Base-by-base conservation (phyloP, 2,329 filamentous ascomycete genomes). In the Aspergillus caelatus region DNA sequence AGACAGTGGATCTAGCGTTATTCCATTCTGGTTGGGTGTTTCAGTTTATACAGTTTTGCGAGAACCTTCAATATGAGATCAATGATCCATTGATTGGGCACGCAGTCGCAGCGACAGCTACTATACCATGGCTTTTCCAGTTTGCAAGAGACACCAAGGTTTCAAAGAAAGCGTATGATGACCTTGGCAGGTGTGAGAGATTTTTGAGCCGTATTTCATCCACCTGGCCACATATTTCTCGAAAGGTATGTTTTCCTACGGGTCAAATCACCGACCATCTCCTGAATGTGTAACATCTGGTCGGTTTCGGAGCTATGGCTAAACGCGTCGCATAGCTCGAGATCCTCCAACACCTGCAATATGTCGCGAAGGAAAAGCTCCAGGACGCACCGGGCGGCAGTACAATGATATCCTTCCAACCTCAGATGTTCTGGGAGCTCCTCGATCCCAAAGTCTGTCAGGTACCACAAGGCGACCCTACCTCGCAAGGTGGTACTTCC, bases 101-200 rank as follows among this genome's bases (percentile, higher is more conserved):
- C 12, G n/a, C 56, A 4, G 45, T 64, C 11, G 62, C 56, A 1
- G 55, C 58, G 1, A 45, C 60, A 11, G 62, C 62, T 4, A 62
- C 62, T 1, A 57, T 62, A 19, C 57, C 57, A 16, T 64, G 62
- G 62, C 52, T 64, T 4, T 64, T 64, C 28, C 56, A 58, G 6
- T 60, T 64, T 53, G 62, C 62, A 7, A 57, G 41, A 21, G 62
- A 64, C 10, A 6, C 14, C 26, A 50, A 30, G 14, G 46, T 50
- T 16, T 50, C 46, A 28, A 50, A 50, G 16, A 50, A 30, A 28
- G 46, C 46, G 19, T 19, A 30, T 11, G 46, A 50, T 3, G 46
- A 50, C 23, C 26, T 50, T 30, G 26, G 16, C 14, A 50, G 26
- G 7, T 50, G 46, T 26, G 46, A 28, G 26, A 50, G 46, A 11